A percentile compares a stretch with the other conserved stretches of the same genome.
Evolutionary conservation across 1,139 yeast species (phyloP).

Genomic region (Debaryomyces sp.): DNA sequence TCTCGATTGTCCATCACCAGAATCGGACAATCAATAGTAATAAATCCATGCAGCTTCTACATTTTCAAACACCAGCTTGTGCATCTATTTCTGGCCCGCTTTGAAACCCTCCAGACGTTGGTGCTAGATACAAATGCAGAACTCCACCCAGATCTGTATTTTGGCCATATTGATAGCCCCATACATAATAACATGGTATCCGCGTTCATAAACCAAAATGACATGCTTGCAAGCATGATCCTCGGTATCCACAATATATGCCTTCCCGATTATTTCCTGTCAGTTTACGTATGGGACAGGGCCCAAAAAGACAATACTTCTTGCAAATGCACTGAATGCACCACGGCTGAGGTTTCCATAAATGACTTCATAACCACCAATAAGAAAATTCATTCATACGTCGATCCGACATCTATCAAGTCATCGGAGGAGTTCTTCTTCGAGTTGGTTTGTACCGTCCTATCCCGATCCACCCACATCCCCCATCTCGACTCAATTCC

Average conservation of each 20-base stretch:
- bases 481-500: not conserved
- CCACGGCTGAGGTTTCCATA: conserved; percentile 2
- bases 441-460: conserved; percentile 12
- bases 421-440: conserved; percentile 9
- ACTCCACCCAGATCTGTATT: conserved; percentile 13
- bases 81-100: not conserved
- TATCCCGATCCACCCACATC: conserved; percentile 6
- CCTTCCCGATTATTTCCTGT: conserved; percentile 15
- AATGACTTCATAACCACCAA: conserved; percentile 12
- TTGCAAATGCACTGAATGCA: conserved; percentile 8
- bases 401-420: conserved; percentile 16
- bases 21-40: conserved; percentile 12
- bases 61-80: conserved; percentile 11
- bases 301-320: conserved; percentile 1
- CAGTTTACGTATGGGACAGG: conserved; percentile 13
- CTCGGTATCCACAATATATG: not conserved
- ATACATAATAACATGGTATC: conserved; percentile 5
- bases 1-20: conserved; percentile 7
- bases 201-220: conserved; percentile 9
- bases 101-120: not conserved
- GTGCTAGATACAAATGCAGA: conserved; percentile 13
- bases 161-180: conserved; percentile 7
- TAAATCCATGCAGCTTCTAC: conserved; percentile 13
- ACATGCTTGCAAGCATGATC: conserved; percentile 1
- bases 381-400: conserved; percentile 16